These are phyloP conservation scores for Sugiyamaella xylanicola DNA, from an alignment of 1,139 yeast genomes.

Conservation along the genomic window DNA sequence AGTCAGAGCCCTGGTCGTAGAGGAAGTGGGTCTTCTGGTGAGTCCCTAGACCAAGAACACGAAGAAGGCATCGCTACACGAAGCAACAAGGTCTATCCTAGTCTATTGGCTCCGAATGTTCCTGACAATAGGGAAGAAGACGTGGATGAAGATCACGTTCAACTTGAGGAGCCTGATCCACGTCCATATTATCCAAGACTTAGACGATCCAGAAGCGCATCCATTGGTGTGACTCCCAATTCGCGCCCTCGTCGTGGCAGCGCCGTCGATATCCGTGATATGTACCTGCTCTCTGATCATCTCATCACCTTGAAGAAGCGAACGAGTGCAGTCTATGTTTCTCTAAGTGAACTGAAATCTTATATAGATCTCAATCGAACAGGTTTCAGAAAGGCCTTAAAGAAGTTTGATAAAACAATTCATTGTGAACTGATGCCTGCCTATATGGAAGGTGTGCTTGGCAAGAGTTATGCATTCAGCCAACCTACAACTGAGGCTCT, in stretches of 20 bases:
- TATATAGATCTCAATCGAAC: slow-evolving; percentile 79
- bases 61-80: not conserved
- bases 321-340: slow-evolving; percentile 65
- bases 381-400: slow-evolving; percentile 85
- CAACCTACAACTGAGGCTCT: slow-evolving; percentile 50
- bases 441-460: slow-evolving; percentile 44
- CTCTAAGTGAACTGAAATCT: slow-evolving; percentile 79
- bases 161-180: not conserved
- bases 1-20: slow-evolving; percentile 5
- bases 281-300: slow-evolving; percentile 24
- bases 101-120: slow-evolving; percentile 1
- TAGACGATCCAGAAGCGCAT: slow-evolving; percentile 3
- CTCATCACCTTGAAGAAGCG: slow-evolving; percentile 69
- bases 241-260: slow-evolving; percentile 15
- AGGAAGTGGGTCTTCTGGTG: slow-evolving; percentile 8
- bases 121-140: not conserved
- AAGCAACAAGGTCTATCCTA: not conserved
- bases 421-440: slow-evolving; percentile 58
- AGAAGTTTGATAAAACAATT: slow-evolving; percentile 85
- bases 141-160: not conserved
- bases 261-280: slow-evolving; percentile 16
- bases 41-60: slow-evolving; percentile 5
- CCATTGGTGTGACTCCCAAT: slow-evolving; percentile 3
- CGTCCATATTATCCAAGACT: slow-evolving; percentile 8
- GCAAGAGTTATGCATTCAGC: slow-evolving; percentile 50